A percentile compares a stretch with the other conserved stretches of the same genome.
Evolutionary conservation across 805 yeast genomes (phyloP).

Genomic region (Myxozyma mucilagina): DNA sequence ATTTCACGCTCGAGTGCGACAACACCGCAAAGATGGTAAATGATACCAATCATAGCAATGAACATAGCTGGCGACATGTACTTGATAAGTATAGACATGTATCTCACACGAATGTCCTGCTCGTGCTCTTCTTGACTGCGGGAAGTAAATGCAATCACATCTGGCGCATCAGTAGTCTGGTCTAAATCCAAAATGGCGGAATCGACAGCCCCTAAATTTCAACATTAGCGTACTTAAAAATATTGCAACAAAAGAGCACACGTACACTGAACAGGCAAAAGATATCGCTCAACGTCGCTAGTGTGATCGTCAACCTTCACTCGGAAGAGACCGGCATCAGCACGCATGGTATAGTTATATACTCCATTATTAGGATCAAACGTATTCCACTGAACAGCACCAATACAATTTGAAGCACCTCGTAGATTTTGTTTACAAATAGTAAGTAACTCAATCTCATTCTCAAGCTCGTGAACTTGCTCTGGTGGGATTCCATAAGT

Average conservation of each 20-base stretch:
- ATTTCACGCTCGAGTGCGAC: conserved; percentile 40
- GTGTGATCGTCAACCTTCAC: conserved; percentile 36
- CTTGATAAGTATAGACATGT: conserved; percentile 35
- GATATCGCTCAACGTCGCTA: conserved; percentile 38
- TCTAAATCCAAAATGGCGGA: conserved; percentile 36
- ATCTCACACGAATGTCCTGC: conserved; percentile 35
- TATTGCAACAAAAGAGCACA: conserved; percentile 6
- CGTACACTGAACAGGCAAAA: conserved; percentile 42
- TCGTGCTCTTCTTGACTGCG: conserved; percentile 35
- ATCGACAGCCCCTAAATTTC: conserved; percentile 28
- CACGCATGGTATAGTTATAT: conserved; percentile 43
- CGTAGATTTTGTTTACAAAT: conserved; percentile 39
- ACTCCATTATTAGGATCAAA: conserved; percentile 34
- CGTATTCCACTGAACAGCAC: conserved; percentile 41
- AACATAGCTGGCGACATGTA: conserved; percentile 42
- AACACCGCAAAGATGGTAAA: conserved; percentile 42
- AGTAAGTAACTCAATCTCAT: conserved; percentile 34
- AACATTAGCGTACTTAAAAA: neutral
- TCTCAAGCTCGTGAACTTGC: conserved; percentile 34
- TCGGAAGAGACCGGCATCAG: conserved; percentile 38
- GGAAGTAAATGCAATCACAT: conserved; percentile 39
- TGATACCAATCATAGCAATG: conserved; percentile 41
- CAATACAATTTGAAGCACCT: conserved; percentile 41
- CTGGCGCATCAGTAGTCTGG: conserved; percentile 35
- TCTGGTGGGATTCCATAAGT: conserved; percentile 37